Evolutionary conservation across 139 green algal genomes (phyloP), one percentile per base, ranked within the genome.

Genomic region (Chlamydomonas applanata): DNA sequence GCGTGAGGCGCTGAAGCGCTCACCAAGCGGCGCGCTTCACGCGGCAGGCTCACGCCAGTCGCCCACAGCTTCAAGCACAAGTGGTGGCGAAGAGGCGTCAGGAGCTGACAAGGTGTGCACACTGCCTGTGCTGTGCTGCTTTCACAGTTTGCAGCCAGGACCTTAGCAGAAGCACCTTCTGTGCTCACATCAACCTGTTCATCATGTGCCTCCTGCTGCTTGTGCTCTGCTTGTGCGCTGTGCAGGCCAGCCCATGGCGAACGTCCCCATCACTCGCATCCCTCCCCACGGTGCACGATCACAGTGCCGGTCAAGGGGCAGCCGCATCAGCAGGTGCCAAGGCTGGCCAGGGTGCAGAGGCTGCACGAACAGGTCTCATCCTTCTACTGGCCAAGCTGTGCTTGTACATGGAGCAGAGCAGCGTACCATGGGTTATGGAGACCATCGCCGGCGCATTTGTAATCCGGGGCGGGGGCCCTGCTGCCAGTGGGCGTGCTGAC

Each of bases 371-470:
- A 73, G 82, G 82, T 20, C 69, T 94, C 57, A 52, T 94, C 53
- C 83, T 96, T 36, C 78, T 96, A 57, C 83, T 94, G 35, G 88
- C 87, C 63, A 81, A 84, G 73, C 75, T 94, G 71, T 89, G 84
- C 69, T 53, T 46, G 30, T 85, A 85, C 75, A 78, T 93, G 82
- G 88, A 94, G 83, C 72, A 61, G 65, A 80, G 59, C 11, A 77
- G 80, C 14, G 84, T 94, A 57, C 74, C 85, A 17, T 71, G 74
- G 36, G 87, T 88, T 7, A 87, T 92, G 78, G 87, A 93, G 81
- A 73, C 78, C 44, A 61, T 94, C 52, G 88, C 88, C 24, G 63
- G 77, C 24, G 76, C 80, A 0, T 90, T 89, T 61, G 76, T 85
- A 5, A 53, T 93, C 93, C 69, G 79, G 88, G 29, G 80, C 83